A percentile compares a stretch with the other conserved stretches of the same genome.
These are phyloP conservation scores for Medicago lupulina DNA, from an alignment of 306 rosid genomes.

Conservation along the genomic window DNA sequence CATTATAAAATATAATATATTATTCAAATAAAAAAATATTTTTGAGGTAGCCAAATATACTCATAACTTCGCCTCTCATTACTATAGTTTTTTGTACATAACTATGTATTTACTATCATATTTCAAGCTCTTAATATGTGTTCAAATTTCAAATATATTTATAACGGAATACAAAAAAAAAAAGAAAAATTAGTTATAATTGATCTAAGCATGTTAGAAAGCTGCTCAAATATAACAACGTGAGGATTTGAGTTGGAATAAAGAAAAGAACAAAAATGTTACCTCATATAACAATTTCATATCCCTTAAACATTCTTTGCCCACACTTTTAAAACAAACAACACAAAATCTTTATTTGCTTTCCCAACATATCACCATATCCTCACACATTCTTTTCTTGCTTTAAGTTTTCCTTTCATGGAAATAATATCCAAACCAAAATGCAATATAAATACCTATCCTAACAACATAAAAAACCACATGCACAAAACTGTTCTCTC, in stretches of 20 bases:
- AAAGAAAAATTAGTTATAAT: too few relatives aligned
- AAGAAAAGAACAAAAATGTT: conserved; percentile 59
- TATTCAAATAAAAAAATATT: too few relatives aligned
- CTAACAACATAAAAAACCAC: conserved; percentile 17
- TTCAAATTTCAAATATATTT: too few relatives aligned
- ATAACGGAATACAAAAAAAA: too few relatives aligned
- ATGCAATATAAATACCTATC: conserved; percentile 46
- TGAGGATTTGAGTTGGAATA: conserved; percentile 43
- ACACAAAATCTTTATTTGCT: conserved; percentile 39
- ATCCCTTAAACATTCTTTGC: conserved; percentile 60
- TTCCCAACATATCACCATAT: conserved; percentile 32
- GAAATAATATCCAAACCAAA: conserved; percentile 40
- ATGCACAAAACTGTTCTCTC: conserved; percentile 16
- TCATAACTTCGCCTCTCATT: too few relatives aligned
- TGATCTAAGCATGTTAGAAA: neutral
- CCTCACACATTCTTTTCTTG: conserved; percentile 74
- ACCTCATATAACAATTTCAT: conserved; percentile 34
- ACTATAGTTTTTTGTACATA: too few relatives aligned
- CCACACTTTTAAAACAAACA: conserved; percentile 38
- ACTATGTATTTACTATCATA: too few relatives aligned
- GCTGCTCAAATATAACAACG: conserved; percentile 13
- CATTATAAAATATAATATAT: too few relatives aligned
- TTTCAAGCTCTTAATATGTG: too few relatives aligned
- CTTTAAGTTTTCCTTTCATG: conserved; percentile 47
- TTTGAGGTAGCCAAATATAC: too few relatives aligned